phyloP scores from a whole-genome alignment of 345 rosid species.

The Populus alba region DNA sequence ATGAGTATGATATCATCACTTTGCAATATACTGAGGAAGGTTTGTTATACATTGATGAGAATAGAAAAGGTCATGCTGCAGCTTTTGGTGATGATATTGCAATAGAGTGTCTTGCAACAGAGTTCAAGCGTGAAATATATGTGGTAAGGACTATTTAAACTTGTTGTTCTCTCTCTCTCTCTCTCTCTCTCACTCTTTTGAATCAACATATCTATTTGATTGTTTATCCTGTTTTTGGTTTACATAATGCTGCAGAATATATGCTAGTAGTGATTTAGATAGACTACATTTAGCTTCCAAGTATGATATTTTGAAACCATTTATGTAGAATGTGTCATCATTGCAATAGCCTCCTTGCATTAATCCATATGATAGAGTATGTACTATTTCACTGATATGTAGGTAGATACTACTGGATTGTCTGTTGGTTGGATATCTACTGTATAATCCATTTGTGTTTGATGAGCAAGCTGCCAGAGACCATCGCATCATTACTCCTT shows the following conservation, averaged over 20 bases:
- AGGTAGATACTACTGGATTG: background rate
- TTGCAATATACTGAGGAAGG: constrained; percentile 95
- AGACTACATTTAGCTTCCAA: no score
- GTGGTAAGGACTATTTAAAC: constrained; percentile 50
- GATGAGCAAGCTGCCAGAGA: background rate
- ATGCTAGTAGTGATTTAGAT: background rate
- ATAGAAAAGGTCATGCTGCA: constrained; percentile 78
- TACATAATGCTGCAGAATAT: background rate
- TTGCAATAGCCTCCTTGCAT: no score
- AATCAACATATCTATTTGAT: background rate
- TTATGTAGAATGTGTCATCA: no score
- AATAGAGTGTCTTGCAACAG: constrained; percentile 91
- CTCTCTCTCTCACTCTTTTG: background rate
- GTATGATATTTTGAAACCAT: no score
- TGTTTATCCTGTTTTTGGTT: background rate
- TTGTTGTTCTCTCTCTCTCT: background rate
- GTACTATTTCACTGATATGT: no score
- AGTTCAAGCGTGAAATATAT: constrained; percentile 86
- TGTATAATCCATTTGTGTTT: background rate
- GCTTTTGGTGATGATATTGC: constrained; percentile 99
- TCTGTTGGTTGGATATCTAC: background rate
- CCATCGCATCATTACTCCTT: background rate
- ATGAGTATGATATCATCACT: constrained; percentile 84
- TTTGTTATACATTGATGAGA: constrained; percentile 82
- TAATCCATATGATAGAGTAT: no score